Percentiles rank a stretch among this genome's conserved stretches.
phyloP scores from a whole-genome alignment of 1,139 yeast genomes.

The Yamadazyma epiphylla region DNA sequence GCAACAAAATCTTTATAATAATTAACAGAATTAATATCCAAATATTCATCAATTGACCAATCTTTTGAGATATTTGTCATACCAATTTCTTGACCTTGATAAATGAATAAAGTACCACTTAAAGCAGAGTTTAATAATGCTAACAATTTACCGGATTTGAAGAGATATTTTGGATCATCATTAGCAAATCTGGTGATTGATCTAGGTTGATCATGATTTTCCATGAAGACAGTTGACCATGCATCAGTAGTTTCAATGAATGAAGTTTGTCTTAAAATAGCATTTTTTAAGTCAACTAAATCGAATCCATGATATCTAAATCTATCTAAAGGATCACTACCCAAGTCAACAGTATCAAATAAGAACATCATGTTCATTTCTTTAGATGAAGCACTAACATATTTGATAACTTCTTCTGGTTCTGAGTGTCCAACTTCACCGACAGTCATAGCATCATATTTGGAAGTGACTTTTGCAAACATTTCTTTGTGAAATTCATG shows the following conservation, averaged over 20 bases:
- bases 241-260: constrained; percentile 50
- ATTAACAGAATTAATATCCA: constrained; percentile 46
- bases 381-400: constrained; percentile 45
- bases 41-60: constrained; percentile 50
- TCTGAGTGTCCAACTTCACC: constrained; percentile 51
- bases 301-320: constrained; percentile 33
- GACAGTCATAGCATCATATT: constrained; percentile 55
- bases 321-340: constrained; percentile 31
- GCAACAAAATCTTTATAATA: constrained; percentile 34
- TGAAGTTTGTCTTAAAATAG: constrained; percentile 25
- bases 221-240: constrained; percentile 55
- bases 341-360: constrained; percentile 47
- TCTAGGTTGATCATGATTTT: constrained; percentile 61
- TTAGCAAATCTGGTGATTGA: constrained; percentile 50
- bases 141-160: constrained; percentile 44
- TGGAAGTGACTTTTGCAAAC: constrained; percentile 41
- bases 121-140: constrained; percentile 43
- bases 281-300: constrained; percentile 42
- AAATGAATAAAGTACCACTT: constrained; percentile 57
- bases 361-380: constrained; percentile 55
- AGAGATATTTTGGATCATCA: constrained; percentile 25
- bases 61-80: constrained; percentile 43
- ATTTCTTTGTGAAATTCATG: constrained; percentile 58
- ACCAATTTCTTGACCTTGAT: constrained; percentile 63
- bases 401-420: constrained; percentile 42